Evolutionary conservation across 768 basidiomycete species (phyloP).

Genomic region (Lactifluus echinatus): DNA sequence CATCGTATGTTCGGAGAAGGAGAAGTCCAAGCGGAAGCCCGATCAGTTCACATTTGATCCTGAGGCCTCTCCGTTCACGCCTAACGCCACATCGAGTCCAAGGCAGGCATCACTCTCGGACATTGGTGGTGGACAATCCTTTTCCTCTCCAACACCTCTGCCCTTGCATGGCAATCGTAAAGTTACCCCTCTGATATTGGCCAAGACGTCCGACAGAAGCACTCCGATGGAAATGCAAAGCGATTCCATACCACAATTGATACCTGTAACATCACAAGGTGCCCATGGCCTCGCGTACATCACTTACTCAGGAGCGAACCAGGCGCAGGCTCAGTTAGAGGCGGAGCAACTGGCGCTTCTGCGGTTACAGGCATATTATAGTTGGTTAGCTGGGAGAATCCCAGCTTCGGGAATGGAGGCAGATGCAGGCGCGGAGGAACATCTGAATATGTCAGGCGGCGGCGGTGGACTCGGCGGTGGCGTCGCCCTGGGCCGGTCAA

Average conservation of each 20-base stretch:
- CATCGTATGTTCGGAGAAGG: not conserved
- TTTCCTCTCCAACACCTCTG: constrained; percentile 11
- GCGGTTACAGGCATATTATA: constrained; percentile 9
- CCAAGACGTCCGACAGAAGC: not conserved
- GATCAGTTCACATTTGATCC: constrained; percentile 17
- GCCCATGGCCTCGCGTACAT: not conserved
- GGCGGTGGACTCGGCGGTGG: constrained; percentile 12
- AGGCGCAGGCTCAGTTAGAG: constrained; percentile 4
- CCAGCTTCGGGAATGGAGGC: not conserved
- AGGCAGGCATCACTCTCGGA: constrained; percentile 4
- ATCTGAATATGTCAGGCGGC: constrained; percentile 16
- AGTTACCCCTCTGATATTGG: not conserved
- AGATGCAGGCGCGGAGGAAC: not conserved
- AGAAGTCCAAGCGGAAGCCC: not conserved
- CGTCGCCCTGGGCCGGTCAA: constrained; percentile 12
- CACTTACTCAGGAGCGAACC: not conserved
- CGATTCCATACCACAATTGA: not conserved
- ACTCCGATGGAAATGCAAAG: not conserved
- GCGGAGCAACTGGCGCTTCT: constrained; percentile 7
- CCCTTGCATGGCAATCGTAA: constrained; percentile 12
- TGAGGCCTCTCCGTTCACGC: constrained; percentile 14
- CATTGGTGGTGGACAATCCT: constrained; percentile 2
- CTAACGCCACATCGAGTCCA: constrained; percentile 19
- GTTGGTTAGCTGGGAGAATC: constrained; percentile 2
- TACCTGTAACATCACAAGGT: not conserved